Evolutionary conservation across 2,329 filamentous ascomycete genomes (phyloP).

Genomic region (Aureobasidium sp.): DNA sequence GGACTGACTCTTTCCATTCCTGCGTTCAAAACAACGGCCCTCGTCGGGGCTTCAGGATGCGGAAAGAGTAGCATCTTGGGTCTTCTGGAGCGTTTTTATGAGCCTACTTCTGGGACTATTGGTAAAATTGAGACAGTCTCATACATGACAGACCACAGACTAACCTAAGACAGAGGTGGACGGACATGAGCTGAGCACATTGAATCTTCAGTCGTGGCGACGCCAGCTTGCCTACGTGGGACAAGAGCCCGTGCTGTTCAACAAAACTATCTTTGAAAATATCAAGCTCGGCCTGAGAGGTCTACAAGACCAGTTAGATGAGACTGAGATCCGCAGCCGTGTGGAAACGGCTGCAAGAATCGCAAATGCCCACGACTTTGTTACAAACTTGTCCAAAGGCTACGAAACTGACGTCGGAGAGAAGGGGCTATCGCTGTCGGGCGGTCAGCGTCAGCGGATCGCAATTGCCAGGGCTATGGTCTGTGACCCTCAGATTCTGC

Average conservation of each 20-base stretch:
- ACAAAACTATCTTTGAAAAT: constrained; percentile 37
- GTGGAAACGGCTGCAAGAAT: constrained; percentile 21
- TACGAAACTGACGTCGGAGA: too few relatives aligned
- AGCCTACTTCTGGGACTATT: constrained; percentile 33
- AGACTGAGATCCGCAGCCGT: too few relatives aligned
- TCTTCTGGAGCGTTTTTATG: constrained; percentile 39
- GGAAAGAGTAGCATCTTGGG: constrained; percentile 39
- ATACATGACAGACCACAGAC: too few relatives aligned
- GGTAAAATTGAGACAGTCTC: too few relatives aligned
- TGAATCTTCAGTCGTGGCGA: constrained; percentile 29
- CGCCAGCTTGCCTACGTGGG: constrained; percentile 36
- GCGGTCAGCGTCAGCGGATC: not conserved
- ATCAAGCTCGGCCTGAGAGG: constrained; percentile 25
- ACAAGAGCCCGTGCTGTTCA: constrained; percentile 36
- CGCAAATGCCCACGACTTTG: constrained; percentile 21
- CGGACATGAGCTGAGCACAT: constrained; percentile 17
- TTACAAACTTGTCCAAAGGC: too few relatives aligned
- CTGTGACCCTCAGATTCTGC: not conserved
- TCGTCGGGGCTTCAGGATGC: constrained; percentile 39
- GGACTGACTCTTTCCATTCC: constrained; percentile 30
- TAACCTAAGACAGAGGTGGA: too few relatives aligned
- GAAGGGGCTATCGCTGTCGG: too few relatives aligned
- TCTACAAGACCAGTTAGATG: too few relatives aligned
- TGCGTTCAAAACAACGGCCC: constrained; percentile 34
- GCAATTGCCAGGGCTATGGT: not conserved